Evolutionary conservation across 176 grass and related monocot genomes (phyloP).

Genomic region (Guadua angustifolia): DNA sequence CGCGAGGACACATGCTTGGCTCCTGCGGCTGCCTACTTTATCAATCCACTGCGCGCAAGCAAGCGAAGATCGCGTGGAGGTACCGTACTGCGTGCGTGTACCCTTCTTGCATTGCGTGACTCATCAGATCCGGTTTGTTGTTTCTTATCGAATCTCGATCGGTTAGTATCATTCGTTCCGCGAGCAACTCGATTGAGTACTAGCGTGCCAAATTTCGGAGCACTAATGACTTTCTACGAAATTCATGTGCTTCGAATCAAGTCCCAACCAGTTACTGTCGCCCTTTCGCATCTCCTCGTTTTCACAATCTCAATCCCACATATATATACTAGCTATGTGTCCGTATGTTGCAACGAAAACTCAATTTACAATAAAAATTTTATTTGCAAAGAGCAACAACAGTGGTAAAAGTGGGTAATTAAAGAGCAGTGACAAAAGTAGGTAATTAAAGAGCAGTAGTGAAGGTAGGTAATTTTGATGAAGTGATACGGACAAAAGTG

Average conservation of each 20-base stretch:
- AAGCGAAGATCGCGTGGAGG: not conserved
- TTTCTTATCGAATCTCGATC: not conserved
- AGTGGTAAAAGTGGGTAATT: too few relatives aligned
- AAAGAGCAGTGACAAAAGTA: too few relatives aligned
- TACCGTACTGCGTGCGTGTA: not conserved
- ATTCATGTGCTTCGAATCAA: not conserved
- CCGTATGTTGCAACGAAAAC: too few relatives aligned
- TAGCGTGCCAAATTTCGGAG: not conserved
- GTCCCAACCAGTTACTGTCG: not conserved
- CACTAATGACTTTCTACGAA: too few relatives aligned
- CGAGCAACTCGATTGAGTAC: not conserved
- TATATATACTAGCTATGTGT: too few relatives aligned
- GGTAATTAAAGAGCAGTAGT: too few relatives aligned
- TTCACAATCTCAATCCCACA: not conserved
- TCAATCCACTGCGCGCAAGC: not conserved
- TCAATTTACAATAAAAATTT: too few relatives aligned
- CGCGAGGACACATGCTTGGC: not conserved
- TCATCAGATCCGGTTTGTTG: not conserved
- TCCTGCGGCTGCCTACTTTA: not conserved
- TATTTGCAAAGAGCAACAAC: too few relatives aligned
- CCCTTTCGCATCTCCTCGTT: not conserved
- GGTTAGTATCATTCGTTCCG: not conserved
- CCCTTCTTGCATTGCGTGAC: not conserved
- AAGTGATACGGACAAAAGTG: too few relatives aligned
- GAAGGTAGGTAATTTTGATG: too few relatives aligned